phyloP scores from a whole-genome alignment of 306 rosid genomes.

The Canavalia ensiformis region DNA sequence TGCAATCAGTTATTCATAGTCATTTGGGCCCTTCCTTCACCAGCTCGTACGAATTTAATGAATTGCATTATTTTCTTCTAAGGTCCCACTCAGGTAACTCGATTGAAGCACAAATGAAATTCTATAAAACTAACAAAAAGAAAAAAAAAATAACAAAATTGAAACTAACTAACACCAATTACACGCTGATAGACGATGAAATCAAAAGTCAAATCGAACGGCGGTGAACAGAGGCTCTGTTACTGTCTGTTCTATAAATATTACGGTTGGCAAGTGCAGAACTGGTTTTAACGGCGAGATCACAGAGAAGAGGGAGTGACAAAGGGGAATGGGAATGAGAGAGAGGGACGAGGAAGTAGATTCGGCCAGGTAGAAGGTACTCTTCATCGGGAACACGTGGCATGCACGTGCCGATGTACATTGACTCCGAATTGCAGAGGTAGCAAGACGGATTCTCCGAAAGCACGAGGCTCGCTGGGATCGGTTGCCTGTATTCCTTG shows the following conservation, averaged over 20 bases:
- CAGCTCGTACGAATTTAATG: neutral
- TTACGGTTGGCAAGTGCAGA: conserved; percentile 44
- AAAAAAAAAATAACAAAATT: neutral
- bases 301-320: conserved; percentile 69
- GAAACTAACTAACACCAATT: neutral
- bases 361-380: conserved; percentile 67
- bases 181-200: too few species aligned
- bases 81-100: conserved; percentile 21
- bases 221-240: neutral
- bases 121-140: too few species aligned
- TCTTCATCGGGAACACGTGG: conserved; percentile 66
- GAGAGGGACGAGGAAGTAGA: conserved; percentile 74
- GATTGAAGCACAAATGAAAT: neutral
- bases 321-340: conserved; percentile 55
- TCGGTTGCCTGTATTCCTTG: conserved; percentile 58
- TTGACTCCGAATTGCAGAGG: conserved; percentile 74
- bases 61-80: neutral
- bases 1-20: neutral
- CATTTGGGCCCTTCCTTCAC: neutral
- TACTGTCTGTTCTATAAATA: neutral
- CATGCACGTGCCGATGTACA: conserved; percentile 66
- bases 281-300: conserved; percentile 71
- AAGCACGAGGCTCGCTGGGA: conserved; percentile 55
- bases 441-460: conserved; percentile 55
- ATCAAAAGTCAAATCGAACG: neutral